Percentiles rank a stretch among this genome's conserved stretches.
These are phyloP conservation scores for Ganoderma lingzhi DNA, from an alignment of 1,284 basidiomycete genomes.

Conservation along the genomic window DNA sequence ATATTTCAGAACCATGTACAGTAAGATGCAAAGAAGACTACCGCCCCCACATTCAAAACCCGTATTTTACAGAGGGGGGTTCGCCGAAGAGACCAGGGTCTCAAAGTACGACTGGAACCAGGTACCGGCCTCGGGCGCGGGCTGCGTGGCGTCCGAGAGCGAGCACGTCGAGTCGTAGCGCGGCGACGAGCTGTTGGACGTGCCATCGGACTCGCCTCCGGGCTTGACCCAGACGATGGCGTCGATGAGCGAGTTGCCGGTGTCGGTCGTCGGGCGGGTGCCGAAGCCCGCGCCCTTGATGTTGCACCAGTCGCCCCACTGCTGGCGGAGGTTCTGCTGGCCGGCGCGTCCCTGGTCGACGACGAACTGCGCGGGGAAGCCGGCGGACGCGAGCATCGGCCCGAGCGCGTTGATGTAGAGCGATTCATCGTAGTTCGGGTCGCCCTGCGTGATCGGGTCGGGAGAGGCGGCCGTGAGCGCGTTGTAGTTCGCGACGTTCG, in stretches of 20 bases:
- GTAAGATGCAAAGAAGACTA: conserved; percentile 18
- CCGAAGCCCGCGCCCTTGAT: conserved; percentile 71
- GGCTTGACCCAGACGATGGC: conserved; percentile 76
- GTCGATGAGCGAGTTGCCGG: conserved; percentile 62
- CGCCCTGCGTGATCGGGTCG: conserved; percentile 66
- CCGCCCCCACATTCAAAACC: conserved; percentile 7
- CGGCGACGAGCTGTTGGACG: conserved; percentile 62
- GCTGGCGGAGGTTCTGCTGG: conserved; percentile 63
- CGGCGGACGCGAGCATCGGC: conserved; percentile 51
- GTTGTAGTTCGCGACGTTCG: conserved; percentile 74
- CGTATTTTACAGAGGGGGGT: conserved; percentile 55
- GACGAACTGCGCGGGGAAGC: conserved; percentile 70
- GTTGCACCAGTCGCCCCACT: conserved; percentile 69
- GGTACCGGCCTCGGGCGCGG: conserved; percentile 67
- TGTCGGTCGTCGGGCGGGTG: conserved; percentile 63
- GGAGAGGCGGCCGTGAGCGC: conserved; percentile 58
- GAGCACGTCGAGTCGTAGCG: conserved; percentile 66
- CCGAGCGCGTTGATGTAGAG: conserved; percentile 67
- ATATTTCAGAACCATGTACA: conserved; percentile 24
- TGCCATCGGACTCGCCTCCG: conserved; percentile 73
- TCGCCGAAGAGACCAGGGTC: conserved; percentile 59
- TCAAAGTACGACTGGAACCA: conserved; percentile 74
- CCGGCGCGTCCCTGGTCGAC: conserved; percentile 72
- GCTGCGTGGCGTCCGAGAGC: conserved; percentile 57
- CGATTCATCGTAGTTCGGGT: conserved; percentile 68